Evolutionary conservation across 176 grass and related monocot genomes (phyloP), one percentile per base, ranked within the genome.

Genomic region (Carex kokanica): DNA sequence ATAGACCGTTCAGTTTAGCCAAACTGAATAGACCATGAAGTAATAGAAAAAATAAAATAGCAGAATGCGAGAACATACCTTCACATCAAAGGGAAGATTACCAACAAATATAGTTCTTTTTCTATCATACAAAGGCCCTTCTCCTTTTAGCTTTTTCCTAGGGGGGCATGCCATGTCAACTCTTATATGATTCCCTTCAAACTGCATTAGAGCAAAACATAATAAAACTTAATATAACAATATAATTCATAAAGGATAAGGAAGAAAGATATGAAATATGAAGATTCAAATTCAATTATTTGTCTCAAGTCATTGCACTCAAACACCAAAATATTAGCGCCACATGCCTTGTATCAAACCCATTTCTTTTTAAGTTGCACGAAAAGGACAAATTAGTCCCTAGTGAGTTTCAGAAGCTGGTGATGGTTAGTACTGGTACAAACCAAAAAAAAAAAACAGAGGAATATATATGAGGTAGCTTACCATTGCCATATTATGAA

Each of bases 31-130:
- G 31, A 49, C 45, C 45, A 49, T 49, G 10, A 49, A 49, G 45
- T 49, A 49, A 49, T 49, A 49, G 45, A 49, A 49, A 38, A 27
- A 67, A 5, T 41, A 45, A 71, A 70, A 71, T 71, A 71, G 36
- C 67, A 71, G 17, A 71, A 71, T 43, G 17, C 10, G 20, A 41
- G 11, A 23, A 15, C 70, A 64, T 79, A 99, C 96, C 89, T 93
- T 99, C 43, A 99, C 88, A 86, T 95, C 96, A 82, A 99, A 99
- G 38, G 96, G 96, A 80, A 99, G 85, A 85, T 95, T 99, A 49
- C 96, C 96, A 56, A 99, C 91, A 88, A 99, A 99, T 29, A 99
- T 68, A 45, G 96, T 99, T 74, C 86, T 84, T 74, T 99, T 99
- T 88, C 91, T 89, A 69, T 99, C 96, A 90, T 95, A 99, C 31